These are phyloP conservation scores for Mycena olivaceomarginata DNA, from an alignment of 768 basidiomycete species.

Conservation along the genomic window DNA sequence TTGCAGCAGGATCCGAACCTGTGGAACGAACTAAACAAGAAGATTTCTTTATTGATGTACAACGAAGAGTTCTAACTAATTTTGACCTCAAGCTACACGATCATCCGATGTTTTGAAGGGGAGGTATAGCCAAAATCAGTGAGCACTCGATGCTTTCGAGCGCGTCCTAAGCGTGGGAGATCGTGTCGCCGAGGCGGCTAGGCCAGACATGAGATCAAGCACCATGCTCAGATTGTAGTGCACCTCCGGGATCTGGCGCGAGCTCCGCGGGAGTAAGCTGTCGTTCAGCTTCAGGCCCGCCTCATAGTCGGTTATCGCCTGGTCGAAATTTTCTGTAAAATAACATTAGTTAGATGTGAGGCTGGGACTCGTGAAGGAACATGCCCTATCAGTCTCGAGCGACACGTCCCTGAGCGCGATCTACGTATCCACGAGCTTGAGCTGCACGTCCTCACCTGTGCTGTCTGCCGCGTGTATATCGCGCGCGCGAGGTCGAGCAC, in stretches of 20 bases:
- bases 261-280: slow-evolving; percentile 87
- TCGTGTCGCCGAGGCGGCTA: slow-evolving; percentile 83
- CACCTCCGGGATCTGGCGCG: slow-evolving; percentile 94
- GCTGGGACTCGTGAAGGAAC: neutral
- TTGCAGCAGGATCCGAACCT: too few relatives aligned
- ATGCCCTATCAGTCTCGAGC: slow-evolving; percentile 89
- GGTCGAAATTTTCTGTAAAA: slow-evolving; percentile 92
- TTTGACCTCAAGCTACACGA: too few relatives aligned
- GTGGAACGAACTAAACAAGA: too few relatives aligned
- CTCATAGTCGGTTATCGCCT: slow-evolving; percentile 94
- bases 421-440: slow-evolving; percentile 94
- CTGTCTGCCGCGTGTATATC: slow-evolving; percentile 85
- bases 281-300: slow-evolving; percentile 85
- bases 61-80: too few relatives aligned
- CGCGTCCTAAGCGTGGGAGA: slow-evolving; percentile 87
- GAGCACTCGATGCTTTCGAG: slow-evolving; percentile 82
- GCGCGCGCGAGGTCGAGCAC: slow-evolving; percentile 95
- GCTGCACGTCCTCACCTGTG: slow-evolving; percentile 76
- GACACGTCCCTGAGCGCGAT: slow-evolving; percentile 97
- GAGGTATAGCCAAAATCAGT: too few relatives aligned
- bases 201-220: slow-evolving; percentile 90
- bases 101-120: too few relatives aligned
- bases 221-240: slow-evolving; percentile 97
- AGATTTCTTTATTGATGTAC: too few relatives aligned
- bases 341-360: neutral